phyloP scores from a whole-genome alignment of 768 basidiomycete species.

The Daedaleopsis sinensis region DNA sequence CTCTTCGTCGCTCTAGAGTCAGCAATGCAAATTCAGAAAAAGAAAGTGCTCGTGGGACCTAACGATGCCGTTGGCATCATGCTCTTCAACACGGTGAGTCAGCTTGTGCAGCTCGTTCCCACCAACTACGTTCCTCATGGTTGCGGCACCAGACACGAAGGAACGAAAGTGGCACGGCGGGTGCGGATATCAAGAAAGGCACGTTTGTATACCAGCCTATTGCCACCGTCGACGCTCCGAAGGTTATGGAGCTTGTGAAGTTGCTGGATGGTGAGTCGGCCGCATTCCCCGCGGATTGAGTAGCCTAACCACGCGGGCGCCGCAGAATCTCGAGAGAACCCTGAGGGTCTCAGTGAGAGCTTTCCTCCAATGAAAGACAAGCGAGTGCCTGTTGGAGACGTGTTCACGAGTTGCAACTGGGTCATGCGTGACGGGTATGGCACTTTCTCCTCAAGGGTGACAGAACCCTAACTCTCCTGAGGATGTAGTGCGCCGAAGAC shows the following conservation, averaged over 20 bases:
- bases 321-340: slow-evolving; percentile 69
- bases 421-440: slow-evolving; percentile 84
- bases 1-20: slow-evolving; percentile 79
- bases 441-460: background rate
- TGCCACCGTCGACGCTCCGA: slow-evolving; percentile 74
- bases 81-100: slow-evolving; percentile 87
- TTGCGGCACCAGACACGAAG: slow-evolving; percentile 34
- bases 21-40: slow-evolving; percentile 86
- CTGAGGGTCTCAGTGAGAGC: slow-evolving; percentile 51
- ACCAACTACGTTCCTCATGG: background rate
- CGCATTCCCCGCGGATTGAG: background rate
- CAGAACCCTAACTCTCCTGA: background rate
- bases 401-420: slow-evolving; percentile 90
- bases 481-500: slow-evolving; percentile 74
- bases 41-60: slow-evolving; percentile 86
- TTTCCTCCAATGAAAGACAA: slow-evolving; percentile 65
- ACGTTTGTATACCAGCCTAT: slow-evolving; percentile 79
- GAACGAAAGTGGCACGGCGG: slow-evolving; percentile 39
- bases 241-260: slow-evolving; percentile 76
- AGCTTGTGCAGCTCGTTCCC: background rate
- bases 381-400: slow-evolving; percentile 81
- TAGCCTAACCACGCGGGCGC: slow-evolving; percentile 7
- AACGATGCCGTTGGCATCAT: slow-evolving; percentile 90
- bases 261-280: slow-evolving; percentile 68
- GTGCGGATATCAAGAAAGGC: slow-evolving; percentile 67